These are phyloP conservation scores for Trichoderma koningiopsis DNA, from an alignment of 2,329 filamentous ascomycete species.

Conservation along the genomic window DNA sequence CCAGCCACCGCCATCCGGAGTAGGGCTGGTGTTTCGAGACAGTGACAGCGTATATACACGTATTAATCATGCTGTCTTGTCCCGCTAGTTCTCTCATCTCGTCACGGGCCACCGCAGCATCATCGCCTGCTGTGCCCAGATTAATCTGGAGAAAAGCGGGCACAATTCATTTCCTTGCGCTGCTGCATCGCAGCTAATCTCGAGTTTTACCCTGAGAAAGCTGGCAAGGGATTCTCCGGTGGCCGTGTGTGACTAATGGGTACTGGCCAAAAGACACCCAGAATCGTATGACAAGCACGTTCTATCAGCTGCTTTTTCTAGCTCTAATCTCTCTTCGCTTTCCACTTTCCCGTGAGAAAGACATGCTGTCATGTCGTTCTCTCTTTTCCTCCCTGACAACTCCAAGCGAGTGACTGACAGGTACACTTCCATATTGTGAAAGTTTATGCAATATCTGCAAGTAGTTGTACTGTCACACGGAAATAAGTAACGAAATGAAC, in stretches of 20 bases:
- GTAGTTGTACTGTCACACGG: background rate
- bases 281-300: slow-evolving; percentile 18
- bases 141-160: slow-evolving; percentile 6
- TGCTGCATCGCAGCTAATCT: background rate
- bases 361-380: background rate
- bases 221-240: slow-evolving; percentile 1
- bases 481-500: background rate
- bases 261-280: background rate
- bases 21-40: background rate
- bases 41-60: background rate
- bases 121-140: background rate
- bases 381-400: background rate
- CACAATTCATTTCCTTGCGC: background rate
- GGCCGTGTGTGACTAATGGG: background rate
- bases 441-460: background rate
- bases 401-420: background rate
- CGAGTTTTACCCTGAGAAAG: background rate
- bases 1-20: background rate
- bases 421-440: background rate
- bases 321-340: background rate
- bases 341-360: background rate
- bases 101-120: background rate
- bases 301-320: background rate
- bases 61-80: background rate
- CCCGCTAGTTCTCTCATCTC: background rate